These are phyloP conservation scores for Saturnispora diversa DNA, from an alignment of 805 yeast genomes.

Conservation along the genomic window DNA sequence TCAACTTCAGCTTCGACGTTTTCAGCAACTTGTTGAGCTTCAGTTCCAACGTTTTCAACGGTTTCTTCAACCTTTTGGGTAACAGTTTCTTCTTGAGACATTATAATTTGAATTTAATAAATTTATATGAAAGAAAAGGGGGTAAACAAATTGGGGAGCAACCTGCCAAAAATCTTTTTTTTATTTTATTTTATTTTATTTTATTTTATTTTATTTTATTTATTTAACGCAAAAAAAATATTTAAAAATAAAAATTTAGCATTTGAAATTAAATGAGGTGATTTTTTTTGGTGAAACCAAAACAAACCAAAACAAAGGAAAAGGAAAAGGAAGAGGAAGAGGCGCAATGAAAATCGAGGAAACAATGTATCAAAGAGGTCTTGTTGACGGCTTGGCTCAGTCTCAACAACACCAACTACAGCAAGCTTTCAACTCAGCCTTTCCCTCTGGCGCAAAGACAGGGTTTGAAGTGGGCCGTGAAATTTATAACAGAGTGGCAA, in stretches of 20 bases:
- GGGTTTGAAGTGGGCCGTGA: conserved; percentile 3
- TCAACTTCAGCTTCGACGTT: conserved; percentile 11
- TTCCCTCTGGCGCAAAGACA: not conserved
- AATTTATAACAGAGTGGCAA: not conserved
- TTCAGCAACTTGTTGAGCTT: conserved; percentile 17
- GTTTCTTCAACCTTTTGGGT: conserved; percentile 18
- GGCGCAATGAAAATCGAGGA: conserved; percentile 11
- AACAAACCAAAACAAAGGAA: not conserved
- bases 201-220: too few relatives aligned
- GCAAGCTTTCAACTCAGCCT: conserved; percentile 1
- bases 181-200: too few relatives aligned
- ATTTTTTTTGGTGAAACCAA: not conserved
- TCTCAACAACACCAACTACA: conserved; percentile 1
- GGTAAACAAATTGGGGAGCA: too few relatives aligned
- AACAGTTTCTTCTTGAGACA: conserved; percentile 9
- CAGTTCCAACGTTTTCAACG: conserved; percentile 9
- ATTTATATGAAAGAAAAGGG: too few relatives aligned
- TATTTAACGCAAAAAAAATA: too few relatives aligned
- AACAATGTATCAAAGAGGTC: conserved; percentile 8
- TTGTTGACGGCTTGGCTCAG: conserved; percentile 5
- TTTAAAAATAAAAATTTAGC: too few relatives aligned
- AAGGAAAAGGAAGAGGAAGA: too few relatives aligned
- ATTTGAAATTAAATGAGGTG: too few relatives aligned
- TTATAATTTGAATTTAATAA: not conserved
- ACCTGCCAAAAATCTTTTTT: too few relatives aligned